Evolutionary conservation across 1,284 basidiomycete genomes (phyloP), one percentile per base, ranked within the genome.

Genomic region (Cryptococcus maquisensis): DNA sequence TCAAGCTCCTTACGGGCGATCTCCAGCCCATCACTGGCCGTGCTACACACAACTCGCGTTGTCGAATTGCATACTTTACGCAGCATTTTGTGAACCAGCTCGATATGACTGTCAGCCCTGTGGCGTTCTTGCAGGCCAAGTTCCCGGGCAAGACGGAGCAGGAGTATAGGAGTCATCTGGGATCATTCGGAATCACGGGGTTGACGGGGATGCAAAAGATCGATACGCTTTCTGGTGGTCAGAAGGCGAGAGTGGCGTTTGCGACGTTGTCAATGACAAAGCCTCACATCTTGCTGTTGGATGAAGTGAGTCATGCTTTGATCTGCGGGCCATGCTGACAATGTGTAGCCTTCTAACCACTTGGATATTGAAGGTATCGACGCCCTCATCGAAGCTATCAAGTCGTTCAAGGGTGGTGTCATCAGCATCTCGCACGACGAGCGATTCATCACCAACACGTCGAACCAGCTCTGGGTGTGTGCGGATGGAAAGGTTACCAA

Each of bases 51-150:
- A 98, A 98, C 74, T 88, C 90, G 44, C 86, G 93, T 47, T 79
- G 98, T 49, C 83, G 96, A 58, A 83, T 96, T 57, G 89, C 87
- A 32, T 95, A 97, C 79, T 97, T 97, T 74, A 90, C 93, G 15
- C 96, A 99, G 72, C 96, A 98, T 75, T 96, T 98, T 72, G 88
- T 99, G 50, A 96, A 99, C 74, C 88, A 89, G 49, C 83, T 99
- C 54, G 84, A 87, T 55, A 84, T 92, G 0, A 82, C 81, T 4
- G 83, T 95, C 81, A 87, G 85, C 13, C 88, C 94, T 0, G 96
- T 98, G 8, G 87, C 90, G 64, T 98, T 97, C 80, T 79, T 98
- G 28, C 89, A 90, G 18, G 84, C 85, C 40, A 88, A 84, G 68
- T 97, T 90, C 80, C 96, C 96, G 0, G 96, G 96, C 2, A 88